These are phyloP conservation scores for Tylopilus plumbeoviolaceoides DNA, from an alignment of 768 basidiomycete species.

Conservation along the genomic window DNA sequence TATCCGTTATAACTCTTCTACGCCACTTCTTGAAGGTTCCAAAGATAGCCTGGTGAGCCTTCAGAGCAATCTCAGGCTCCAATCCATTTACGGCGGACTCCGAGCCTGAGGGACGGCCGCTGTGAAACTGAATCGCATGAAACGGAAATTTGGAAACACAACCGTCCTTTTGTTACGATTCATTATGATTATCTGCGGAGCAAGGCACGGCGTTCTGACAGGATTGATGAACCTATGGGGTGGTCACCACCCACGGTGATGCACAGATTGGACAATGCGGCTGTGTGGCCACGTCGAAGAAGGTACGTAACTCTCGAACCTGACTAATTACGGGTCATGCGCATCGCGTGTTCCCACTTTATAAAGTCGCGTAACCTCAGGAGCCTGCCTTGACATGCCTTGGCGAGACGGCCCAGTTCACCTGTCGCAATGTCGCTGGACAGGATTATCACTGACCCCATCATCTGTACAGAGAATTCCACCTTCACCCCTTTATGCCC, in stretches of 20 bases:
- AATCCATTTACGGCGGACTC: slow-evolving; percentile 2
- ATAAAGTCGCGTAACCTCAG: slow-evolving; percentile 17
- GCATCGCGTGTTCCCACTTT: slow-evolving; percentile 19
- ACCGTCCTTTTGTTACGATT: background rate
- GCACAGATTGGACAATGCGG: background rate
- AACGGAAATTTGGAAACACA: background rate
- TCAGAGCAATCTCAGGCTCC: background rate
- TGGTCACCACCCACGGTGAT: background rate
- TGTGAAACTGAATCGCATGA: background rate
- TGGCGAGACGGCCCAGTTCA: background rate
- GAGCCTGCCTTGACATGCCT: slow-evolving; percentile 8
- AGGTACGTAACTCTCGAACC: slow-evolving; percentile 18
- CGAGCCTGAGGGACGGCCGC: background rate
- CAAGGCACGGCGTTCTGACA: background rate
- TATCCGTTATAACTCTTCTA: background rate
- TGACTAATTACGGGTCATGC: slow-evolving; percentile 17
- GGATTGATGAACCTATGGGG: background rate
- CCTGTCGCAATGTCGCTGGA: slow-evolving; percentile 23
- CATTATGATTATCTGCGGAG: background rate
- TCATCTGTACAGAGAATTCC: slow-evolving; percentile 33
- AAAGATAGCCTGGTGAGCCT: slow-evolving; percentile 5
- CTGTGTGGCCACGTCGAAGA: slow-evolving; percentile 7
- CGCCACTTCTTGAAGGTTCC: background rate
- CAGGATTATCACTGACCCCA: slow-evolving; percentile 32
- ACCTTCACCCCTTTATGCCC: slow-evolving; percentile 24